These are phyloP conservation scores for Alloteropsis semialata DNA, from an alignment of 176 grass and related monocot genomes.

Conservation along the genomic window DNA sequence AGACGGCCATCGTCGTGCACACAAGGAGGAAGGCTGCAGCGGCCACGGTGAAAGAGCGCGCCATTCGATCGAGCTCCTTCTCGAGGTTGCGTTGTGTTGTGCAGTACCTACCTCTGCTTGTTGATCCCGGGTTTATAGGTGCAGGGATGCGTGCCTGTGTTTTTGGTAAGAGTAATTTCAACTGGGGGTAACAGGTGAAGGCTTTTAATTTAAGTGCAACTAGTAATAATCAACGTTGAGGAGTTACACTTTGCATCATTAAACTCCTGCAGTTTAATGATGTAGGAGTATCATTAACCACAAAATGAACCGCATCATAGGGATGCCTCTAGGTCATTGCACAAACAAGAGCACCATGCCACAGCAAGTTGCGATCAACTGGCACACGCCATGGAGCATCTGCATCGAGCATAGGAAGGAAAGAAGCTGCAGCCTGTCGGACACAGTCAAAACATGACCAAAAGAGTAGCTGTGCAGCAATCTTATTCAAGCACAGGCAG, in stretches of 20 bases:
- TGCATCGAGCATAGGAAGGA: too few species aligned
- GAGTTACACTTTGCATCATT: background rate
- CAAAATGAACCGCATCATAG: background rate
- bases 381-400: too few species aligned
- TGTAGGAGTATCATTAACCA: background rate
- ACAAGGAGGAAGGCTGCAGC: background rate
- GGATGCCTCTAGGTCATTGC: too few species aligned
- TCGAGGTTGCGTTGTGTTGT: background rate
- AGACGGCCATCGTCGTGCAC: background rate
- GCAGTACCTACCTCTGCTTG: background rate
- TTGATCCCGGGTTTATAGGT: background rate
- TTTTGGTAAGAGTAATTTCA: background rate
- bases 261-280: background rate
- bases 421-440: too few species aligned
- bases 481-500: too few species aligned
- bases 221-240: background rate
- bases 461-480: too few species aligned
- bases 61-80: background rate
- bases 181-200: background rate
- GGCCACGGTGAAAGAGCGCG: background rate
- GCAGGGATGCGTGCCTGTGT: background rate
- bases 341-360: too few species aligned
- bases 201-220: background rate
- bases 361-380: too few species aligned
- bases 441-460: too few species aligned